These are phyloP conservation scores for Sergeia podlipaevii DNA, from an alignment of 208 protist genomes.

Conservation along the genomic window DNA sequence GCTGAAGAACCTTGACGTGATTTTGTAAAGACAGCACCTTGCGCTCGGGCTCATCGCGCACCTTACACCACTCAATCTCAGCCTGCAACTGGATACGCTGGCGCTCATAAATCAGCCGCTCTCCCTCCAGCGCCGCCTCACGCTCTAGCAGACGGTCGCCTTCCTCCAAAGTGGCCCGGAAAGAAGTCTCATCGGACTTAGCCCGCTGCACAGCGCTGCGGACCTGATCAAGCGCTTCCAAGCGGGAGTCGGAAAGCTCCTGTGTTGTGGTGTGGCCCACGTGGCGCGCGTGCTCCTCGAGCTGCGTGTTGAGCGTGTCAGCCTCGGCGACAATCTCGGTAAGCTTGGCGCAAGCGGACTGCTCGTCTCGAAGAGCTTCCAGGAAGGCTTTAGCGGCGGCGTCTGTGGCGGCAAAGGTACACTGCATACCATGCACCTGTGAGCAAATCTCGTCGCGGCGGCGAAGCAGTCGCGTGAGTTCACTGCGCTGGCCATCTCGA, in stretches of 20 bases:
- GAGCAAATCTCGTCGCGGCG: slow-evolving; percentile 29
- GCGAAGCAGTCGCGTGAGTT: slow-evolving; percentile 19
- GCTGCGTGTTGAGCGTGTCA: slow-evolving; percentile 14
- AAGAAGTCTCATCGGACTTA: slow-evolving; percentile 28
- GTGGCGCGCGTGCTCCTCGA: slow-evolving; percentile 24
- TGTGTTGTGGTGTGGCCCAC: slow-evolving; percentile 26
- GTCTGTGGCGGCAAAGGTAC: slow-evolving; percentile 31
- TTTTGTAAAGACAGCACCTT: slow-evolving; percentile 30
- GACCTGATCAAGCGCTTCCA: slow-evolving; percentile 42
- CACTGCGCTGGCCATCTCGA: neutral
- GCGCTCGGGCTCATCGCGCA: slow-evolving; percentile 45
- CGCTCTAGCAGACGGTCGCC: slow-evolving; percentile 42
- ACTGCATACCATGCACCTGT: slow-evolving; percentile 25
- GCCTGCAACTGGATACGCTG: slow-evolving; percentile 70
- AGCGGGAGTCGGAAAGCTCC: slow-evolving; percentile 34
- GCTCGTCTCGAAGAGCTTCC: slow-evolving; percentile 26
- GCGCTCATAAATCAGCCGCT: slow-evolving; percentile 46
- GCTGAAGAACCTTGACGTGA: slow-evolving; percentile 27
- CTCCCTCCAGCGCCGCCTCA: slow-evolving; percentile 55
- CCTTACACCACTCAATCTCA: slow-evolving; percentile 72
- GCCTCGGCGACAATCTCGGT: slow-evolving; percentile 25
- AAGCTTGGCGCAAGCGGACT: slow-evolving; percentile 14
- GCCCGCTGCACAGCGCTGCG: slow-evolving; percentile 17
- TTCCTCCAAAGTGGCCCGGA: slow-evolving; percentile 30
- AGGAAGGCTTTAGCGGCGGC: slow-evolving; percentile 17